Conservation (phyloP, 768 basidiomycete species). For the Paxillus involutus region DNA sequence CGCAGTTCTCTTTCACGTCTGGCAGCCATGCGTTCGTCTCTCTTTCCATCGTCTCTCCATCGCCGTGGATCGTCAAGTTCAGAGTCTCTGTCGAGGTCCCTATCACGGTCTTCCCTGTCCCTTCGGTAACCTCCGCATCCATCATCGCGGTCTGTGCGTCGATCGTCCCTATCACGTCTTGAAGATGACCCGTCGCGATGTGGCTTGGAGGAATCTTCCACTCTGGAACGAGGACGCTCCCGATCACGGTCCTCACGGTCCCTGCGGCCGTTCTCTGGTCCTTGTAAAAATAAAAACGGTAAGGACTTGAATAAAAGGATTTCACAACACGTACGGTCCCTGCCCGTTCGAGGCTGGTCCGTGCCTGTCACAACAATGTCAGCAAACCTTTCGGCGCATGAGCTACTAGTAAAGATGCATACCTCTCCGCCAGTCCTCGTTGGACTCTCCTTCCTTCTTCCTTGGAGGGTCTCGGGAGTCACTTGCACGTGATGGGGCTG, state of each 20-base stretch:
- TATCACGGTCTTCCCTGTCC: constrained; percentile 39
- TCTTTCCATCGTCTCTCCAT: constrained; percentile 82
- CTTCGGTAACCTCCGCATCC: constrained; percentile 18
- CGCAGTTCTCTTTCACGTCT: constrained; percentile 42
- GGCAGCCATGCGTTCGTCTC: constrained; percentile 71
- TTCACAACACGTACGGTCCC: constrained; percentile 52
- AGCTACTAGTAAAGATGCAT: constrained; percentile 20
- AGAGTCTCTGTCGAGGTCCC: constrained; percentile 45
- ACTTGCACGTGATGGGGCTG: constrained; percentile 47
- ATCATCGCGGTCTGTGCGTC: constrained; percentile 36
- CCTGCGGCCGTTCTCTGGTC: constrained; percentile 52
- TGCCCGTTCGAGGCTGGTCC: constrained; percentile 48
- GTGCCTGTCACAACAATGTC: constrained; percentile 33
- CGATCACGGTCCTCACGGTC: constrained; percentile 65
- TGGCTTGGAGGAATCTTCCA: constrained; percentile 60
- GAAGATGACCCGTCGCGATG: constrained; percentile 58
- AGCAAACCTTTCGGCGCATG: background rate
- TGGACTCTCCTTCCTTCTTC: constrained; percentile 71
- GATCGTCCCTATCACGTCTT: constrained; percentile 46
- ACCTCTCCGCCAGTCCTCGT: constrained; percentile 89
- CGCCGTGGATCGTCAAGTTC: constrained; percentile 68
- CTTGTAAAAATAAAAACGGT: constrained; percentile 31
- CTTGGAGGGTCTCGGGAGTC: constrained; percentile 61
- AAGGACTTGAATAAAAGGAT: background rate
- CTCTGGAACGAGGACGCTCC: constrained; percentile 64